Evolutionary conservation across 2,329 filamentous ascomycete genomes (phyloP), one percentile per base, ranked within the genome.

Genomic region (Xylariales sp.): DNA sequence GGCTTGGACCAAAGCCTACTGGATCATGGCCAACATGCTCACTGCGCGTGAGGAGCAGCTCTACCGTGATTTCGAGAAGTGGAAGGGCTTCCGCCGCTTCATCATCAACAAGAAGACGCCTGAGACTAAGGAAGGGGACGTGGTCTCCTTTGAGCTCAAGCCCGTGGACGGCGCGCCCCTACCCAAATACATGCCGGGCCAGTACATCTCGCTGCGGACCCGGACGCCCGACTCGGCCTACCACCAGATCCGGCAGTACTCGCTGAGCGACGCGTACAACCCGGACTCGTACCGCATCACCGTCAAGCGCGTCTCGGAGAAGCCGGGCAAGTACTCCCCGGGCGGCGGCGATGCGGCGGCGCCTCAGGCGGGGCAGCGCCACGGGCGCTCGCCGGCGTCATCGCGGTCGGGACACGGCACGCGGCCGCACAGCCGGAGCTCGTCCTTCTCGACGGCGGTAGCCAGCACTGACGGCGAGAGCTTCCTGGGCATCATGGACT

Each of bases 1-100:
- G 11, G 84, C 85, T 7, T 89, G 85, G 85, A 72, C 63, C 5
- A 76, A 77, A 36, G 85, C 85, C 2, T 89, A 88, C 62, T 81
- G 76, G 73, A 71, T 87, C 50, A 74, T 89, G 17, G 84, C 85
- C 18, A 73, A 81, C 56, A 76, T 88, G 64, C 76, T 88, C 64
- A 87, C 85, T 48, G 70, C 66, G 15, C 72, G 78, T 35, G 85
- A 88, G 56, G 66, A 65, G 5, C 67, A 77, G 41, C 62, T 88
- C 32, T 87, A 86, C 61, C 62, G 70, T 24, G 64, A 73, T 21
- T 76, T 77, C 35, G 65, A 70, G n/a, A 62, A 64, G 20, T 88
- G 85, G 85, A 70, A 67, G 13, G 69, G 74, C 33, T 88, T 82
- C 79, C 72, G 81, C 18, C 69, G 78, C 17, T 87, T 89, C 62